Evolutionary conservation across 148 eudicot genomes (phyloP).

Genomic region (Heliosperma pusillum): DNA sequence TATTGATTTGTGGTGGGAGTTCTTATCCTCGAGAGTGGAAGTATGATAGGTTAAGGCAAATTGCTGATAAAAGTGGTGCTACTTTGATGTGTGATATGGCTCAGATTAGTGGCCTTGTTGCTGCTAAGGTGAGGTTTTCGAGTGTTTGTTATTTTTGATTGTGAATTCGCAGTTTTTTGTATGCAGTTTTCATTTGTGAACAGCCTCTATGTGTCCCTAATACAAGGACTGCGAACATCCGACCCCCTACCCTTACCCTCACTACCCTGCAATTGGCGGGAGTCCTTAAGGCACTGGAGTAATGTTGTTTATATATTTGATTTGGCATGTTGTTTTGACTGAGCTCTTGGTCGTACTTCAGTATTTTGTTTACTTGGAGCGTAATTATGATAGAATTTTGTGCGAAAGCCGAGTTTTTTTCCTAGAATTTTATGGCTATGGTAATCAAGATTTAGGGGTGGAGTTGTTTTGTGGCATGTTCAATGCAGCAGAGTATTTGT

Average conservation of each 20-base stretch:
- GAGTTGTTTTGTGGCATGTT: not conserved
- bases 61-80: constrained; percentile 84
- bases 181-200: no score
- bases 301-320: no score
- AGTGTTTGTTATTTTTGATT: not conserved
- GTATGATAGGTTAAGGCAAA: constrained; percentile 67
- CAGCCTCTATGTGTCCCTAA: no score
- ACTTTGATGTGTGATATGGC: constrained; percentile 96
- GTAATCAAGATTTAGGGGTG: not conserved
- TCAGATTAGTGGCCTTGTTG: constrained; percentile 91
- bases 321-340: not conserved
- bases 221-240: no score
- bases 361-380: not conserved
- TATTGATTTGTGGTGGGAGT: constrained; percentile 91
- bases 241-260: no score
- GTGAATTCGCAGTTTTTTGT: not conserved
- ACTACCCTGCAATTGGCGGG: no score
- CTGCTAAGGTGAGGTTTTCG: constrained; percentile 67
- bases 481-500: not conserved
- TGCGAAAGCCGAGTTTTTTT: no score
- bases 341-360: not conserved
- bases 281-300: no score
- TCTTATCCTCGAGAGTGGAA: constrained; percentile 96
- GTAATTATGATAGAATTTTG: no score
- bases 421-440: not conserved